Base-by-base conservation (phyloP, 1,284 basidiomycete species). In the Melanopsichium pennsylvanicum region DNA sequence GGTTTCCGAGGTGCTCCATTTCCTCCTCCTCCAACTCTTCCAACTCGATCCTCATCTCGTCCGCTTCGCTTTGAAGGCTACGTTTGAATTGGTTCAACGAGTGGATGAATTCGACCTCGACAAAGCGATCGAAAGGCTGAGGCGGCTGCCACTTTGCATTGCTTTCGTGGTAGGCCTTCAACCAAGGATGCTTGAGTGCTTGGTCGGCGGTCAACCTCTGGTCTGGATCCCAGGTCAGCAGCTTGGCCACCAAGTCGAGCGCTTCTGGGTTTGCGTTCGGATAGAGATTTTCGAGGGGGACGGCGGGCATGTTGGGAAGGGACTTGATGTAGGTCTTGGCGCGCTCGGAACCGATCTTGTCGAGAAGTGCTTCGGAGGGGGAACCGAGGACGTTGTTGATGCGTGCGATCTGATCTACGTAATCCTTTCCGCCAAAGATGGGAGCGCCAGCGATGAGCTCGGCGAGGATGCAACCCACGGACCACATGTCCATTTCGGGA, bases 401-500 rank as follows among this genome's bases (percentile, higher is more conserved):
- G 37, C 75, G 62, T 6, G 72, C 69, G 16, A 81, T 77, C 51
- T 81, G 79, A 44, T 81, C 78, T 48, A 79, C 76, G 48, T 79
- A 80, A 63, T 81, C 78, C 44, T 79, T 74, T 43, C 79, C 79
- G 19, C 75, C 69, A 61, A 79, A 81, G 47, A 81, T 62, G 34
- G 79, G 79, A 22, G 69, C 66, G 15, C 79, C 75, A 0, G 59
- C 70, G 25, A 80, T 64, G 36, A 81, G 63, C 52, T 80, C 78
- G 11, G 79, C 79, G 32, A 81, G 61, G 42, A 81, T 81, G 62
- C 79, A 81, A 2, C 79, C 79, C 18, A 78, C 74, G 25, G 72
- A 74, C 79, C 79, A 81, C 67, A 81, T 76, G 63, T 81, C 79
- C 62, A 79, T 72, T 22, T 75, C 69, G n/a, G 72, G 44, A 16